A percentile compares a stretch with the other conserved stretches of the same genome.
Evolutionary conservation across 768 basidiomycete genomes (phyloP).

Genomic region (Russula vinacea): DNA sequence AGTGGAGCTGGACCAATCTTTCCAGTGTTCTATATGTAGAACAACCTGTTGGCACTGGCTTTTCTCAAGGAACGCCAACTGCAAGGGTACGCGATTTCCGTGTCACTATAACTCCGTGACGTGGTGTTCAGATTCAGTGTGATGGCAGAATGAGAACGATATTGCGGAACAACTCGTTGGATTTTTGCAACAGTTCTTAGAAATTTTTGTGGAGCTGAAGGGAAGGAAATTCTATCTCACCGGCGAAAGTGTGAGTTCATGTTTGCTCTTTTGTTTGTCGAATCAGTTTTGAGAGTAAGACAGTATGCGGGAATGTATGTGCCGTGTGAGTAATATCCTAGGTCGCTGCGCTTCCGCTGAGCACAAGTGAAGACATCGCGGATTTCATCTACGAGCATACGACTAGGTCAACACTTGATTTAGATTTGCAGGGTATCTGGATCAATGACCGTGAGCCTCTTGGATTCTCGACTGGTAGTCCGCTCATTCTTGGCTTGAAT

Average conservation of each 20-base stretch:
- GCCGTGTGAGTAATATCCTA: constrained; percentile 48
- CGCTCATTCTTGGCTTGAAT: not conserved
- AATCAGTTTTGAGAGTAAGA: not conserved
- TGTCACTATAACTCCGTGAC: too few relatives aligned
- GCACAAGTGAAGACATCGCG: constrained; percentile 56
- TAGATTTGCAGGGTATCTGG: constrained; percentile 69
- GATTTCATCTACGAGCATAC: constrained; percentile 68
- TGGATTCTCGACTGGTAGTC: not conserved
- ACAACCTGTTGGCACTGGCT: constrained; percentile 79
- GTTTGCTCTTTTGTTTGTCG: not conserved
- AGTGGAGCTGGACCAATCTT: constrained; percentile 76
- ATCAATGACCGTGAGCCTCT: constrained; percentile 59
- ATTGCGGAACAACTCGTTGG: constrained; percentile 55
- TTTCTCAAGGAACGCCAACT: constrained; percentile 65
- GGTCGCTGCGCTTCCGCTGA: not conserved
- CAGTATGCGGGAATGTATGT: constrained; percentile 75
- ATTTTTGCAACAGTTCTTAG: constrained; percentile 72
- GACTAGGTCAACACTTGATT: constrained; percentile 40
- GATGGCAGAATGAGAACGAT: constrained; percentile 47
- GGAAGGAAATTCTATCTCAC: constrained; percentile 66
- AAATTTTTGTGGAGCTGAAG: constrained; percentile 70
- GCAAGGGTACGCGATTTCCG: constrained; percentile 37
- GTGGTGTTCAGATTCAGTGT: not conserved
- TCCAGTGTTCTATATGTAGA: constrained; percentile 73
- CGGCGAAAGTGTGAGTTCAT: constrained; percentile 65